Percentiles rank a stretch among this genome's conserved stretches.
Evolutionary conservation across 768 basidiomycete genomes (phyloP).

Genomic region (Asterophora parasitica): DNA sequence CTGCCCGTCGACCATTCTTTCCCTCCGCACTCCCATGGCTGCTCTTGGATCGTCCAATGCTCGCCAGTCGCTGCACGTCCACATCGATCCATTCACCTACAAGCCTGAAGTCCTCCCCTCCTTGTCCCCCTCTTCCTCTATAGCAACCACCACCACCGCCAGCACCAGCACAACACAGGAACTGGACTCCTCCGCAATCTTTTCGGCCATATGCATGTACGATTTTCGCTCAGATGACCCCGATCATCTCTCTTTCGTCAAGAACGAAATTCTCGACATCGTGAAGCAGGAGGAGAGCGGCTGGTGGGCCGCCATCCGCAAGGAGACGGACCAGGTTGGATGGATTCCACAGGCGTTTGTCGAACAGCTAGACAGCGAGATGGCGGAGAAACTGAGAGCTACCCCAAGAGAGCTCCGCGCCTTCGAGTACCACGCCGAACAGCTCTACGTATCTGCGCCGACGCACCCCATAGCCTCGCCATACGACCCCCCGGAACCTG

Average conservation of each 20-base stretch:
- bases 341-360: constrained; percentile 80
- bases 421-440: constrained; percentile 45
- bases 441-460: constrained; percentile 36
- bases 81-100: constrained; percentile 32
- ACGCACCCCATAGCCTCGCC: constrained; percentile 25
- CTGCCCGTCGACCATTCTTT: background rate
- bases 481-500: constrained; percentile 16
- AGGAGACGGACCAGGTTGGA: constrained; percentile 48
- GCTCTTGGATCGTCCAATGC: constrained; percentile 31
- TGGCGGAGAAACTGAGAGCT: constrained; percentile 42
- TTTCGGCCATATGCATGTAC: constrained; percentile 59
- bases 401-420: constrained; percentile 41
- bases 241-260: constrained; percentile 56
- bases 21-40: constrained; percentile 7
- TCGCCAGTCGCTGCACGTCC: constrained; percentile 37
- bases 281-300: constrained; percentile 67
- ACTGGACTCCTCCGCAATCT: constrained; percentile 31
- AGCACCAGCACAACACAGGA: constrained; percentile 27
- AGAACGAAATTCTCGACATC: constrained; percentile 64
- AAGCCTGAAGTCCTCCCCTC: constrained; percentile 27
- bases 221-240: constrained; percentile 63
- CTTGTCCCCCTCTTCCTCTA: constrained; percentile 32
- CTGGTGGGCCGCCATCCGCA: constrained; percentile 77
- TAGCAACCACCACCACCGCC: constrained; percentile 26
- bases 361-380: constrained; percentile 43